Evolutionary conservation across 305 asterid genomes (phyloP).

Genomic region (Salvia sclarea): DNA sequence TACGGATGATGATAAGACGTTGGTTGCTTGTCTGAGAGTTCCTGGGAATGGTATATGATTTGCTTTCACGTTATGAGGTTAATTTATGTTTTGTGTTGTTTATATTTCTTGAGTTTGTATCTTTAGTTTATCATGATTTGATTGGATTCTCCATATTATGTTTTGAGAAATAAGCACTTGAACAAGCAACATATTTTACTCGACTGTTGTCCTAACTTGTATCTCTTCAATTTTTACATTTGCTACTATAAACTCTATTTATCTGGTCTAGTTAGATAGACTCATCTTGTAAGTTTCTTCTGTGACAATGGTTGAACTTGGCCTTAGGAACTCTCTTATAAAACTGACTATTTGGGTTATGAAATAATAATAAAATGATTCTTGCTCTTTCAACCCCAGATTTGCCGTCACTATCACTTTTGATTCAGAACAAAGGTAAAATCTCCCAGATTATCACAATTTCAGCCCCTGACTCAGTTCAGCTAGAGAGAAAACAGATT

Average conservation of each 20-base stretch:
- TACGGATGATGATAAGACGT: constrained; percentile 55
- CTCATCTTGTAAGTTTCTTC: neutral
- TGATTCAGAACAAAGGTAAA: constrained; percentile 79
- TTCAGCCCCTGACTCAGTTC: constrained; percentile 65
- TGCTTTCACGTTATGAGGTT: constrained; percentile 16
- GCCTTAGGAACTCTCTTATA: neutral
- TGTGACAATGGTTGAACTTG: constrained; percentile 14
- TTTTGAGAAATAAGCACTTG: neutral
- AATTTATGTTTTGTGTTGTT: constrained; percentile 4
- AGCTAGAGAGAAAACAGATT: constrained; percentile 52
- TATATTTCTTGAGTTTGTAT: constrained; percentile 1
- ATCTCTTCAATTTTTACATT: constrained; percentile 4
- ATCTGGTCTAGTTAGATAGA: neutral
- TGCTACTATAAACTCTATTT: neutral
- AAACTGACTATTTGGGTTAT: constrained; percentile 5
- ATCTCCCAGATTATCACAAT: constrained; percentile 47
- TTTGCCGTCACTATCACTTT: constrained; percentile 73
- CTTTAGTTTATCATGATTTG: constrained; percentile 13
- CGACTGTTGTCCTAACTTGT: neutral
- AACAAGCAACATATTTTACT: neutral
- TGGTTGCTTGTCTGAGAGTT: constrained; percentile 87
- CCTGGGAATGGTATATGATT: constrained; percentile 74
- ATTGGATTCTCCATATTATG: neutral
- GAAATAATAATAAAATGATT: neutral
- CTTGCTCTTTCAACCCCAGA: constrained; percentile 51